phyloP scores from a whole-genome alignment of 768 basidiomycete genomes.

The Russula olivacea region DNA sequence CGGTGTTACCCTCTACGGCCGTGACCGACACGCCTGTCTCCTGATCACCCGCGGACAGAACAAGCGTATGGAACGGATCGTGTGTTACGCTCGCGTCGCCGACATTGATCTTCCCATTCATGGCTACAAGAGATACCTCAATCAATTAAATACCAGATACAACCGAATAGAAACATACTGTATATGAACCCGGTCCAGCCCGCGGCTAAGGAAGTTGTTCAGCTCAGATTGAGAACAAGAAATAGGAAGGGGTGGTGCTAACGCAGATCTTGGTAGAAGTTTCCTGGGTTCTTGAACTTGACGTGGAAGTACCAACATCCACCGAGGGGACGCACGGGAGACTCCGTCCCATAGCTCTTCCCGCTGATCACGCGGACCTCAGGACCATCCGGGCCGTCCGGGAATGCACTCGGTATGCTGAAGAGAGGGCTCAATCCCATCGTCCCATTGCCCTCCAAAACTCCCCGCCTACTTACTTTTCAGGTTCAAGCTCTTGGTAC shows the following conservation, averaged over 20 bases:
- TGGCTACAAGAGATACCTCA: conserved; percentile 36
- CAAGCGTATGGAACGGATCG: conserved; percentile 69
- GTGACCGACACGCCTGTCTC: conserved; percentile 68
- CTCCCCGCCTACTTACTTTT: conserved; percentile 37
- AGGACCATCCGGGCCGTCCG: conserved; percentile 59
- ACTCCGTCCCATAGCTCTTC: conserved; percentile 76
- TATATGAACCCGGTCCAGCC: conserved; percentile 91
- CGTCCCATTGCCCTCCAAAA: not conserved
- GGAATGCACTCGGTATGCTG: conserved; percentile 70
- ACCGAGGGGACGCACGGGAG: conserved; percentile 84
- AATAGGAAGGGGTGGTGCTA: conserved; percentile 29
- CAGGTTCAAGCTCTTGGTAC: conserved; percentile 75
- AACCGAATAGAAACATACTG: conserved; percentile 40
- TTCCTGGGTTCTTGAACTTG: conserved; percentile 54
- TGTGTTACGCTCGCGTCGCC: conserved; percentile 46
- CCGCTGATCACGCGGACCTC: conserved; percentile 86
- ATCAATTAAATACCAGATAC: not conserved
- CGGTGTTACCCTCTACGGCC: conserved; percentile 54
- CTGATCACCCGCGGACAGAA: conserved; percentile 55
- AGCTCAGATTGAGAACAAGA: not conserved
- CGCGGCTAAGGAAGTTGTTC: conserved; percentile 39
- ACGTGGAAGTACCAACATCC: conserved; percentile 93
- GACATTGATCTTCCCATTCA: conserved; percentile 61
- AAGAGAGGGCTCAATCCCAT: not conserved
- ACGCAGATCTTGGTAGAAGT: conserved; percentile 82